Percentiles rank a stretch among this genome's conserved stretches.
phyloP scores from a whole-genome alignment of 495 filamentous ascomycete species.

The Penicillium manginii region DNA sequence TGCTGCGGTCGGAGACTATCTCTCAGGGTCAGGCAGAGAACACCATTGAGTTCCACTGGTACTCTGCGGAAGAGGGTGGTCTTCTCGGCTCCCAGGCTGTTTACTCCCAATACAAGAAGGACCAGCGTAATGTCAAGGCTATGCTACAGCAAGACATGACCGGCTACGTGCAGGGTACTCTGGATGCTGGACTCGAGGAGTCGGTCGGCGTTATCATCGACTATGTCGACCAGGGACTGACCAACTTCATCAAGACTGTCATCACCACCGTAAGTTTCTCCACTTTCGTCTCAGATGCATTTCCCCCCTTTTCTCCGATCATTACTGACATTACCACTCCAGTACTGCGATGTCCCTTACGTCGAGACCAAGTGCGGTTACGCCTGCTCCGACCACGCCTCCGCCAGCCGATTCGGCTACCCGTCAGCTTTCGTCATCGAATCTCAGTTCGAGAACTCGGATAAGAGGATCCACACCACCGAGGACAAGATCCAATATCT shows the following conservation, averaged over 20 bases:
- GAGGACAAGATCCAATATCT: slow-evolving; percentile 87
- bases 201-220: slow-evolving; percentile 93
- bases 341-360: slow-evolving; percentile 91
- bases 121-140: slow-evolving; percentile 79
- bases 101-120: slow-evolving; percentile 80
- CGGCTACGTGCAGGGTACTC: slow-evolving; percentile 80
- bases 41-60: slow-evolving; percentile 96
- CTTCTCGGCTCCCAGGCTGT: slow-evolving; percentile 85
- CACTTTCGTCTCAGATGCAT: neutral
- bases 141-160: slow-evolving; percentile 99
- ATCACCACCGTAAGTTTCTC: slow-evolving; percentile 65
- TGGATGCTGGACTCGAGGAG: slow-evolving; percentile 82
- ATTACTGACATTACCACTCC: slow-evolving; percentile 10
- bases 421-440: slow-evolving; percentile 96
- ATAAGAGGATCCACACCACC: slow-evolving; percentile 88
- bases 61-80: slow-evolving; percentile 89
- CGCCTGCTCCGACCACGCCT: slow-evolving; percentile 95
- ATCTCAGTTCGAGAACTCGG: slow-evolving; percentile 79
- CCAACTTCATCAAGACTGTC: slow-evolving; percentile 88
- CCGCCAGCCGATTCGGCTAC: slow-evolving; percentile 94
- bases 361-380: slow-evolving; percentile 95
- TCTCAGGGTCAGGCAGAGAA: slow-evolving; percentile 61
- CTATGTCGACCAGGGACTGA: slow-evolving; percentile 81
- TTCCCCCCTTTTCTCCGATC: neutral
- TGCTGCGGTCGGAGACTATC: slow-evolving; percentile 59